phyloP scores from a whole-genome alignment of 208 protist species.

The Leishmania major region DNA sequence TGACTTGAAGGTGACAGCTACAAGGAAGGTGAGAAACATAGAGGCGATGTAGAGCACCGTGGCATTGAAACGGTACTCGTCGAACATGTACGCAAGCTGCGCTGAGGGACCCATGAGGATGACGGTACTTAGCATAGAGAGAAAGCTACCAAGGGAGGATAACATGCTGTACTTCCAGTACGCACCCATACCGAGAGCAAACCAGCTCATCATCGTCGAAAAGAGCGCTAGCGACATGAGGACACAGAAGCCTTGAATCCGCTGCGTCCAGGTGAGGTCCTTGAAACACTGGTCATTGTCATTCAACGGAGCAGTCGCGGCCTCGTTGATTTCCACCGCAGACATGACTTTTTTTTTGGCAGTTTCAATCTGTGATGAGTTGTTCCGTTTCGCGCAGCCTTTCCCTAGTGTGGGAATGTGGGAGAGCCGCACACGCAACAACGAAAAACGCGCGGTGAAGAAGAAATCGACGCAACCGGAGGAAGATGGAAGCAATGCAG shows the following conservation, averaged over 20 bases:
- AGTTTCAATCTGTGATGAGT: too few species aligned
- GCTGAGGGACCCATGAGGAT: constrained; percentile 85
- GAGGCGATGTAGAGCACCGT: constrained; percentile 76
- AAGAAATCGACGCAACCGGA: background rate
- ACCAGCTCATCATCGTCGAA: constrained; percentile 78
- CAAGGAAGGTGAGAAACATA: constrained; percentile 70
- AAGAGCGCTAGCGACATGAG: constrained; percentile 81
- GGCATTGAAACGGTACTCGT: constrained; percentile 74
- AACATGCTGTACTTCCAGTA: constrained; percentile 91
- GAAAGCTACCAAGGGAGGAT: constrained; percentile 71
- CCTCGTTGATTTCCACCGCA: constrained; percentile 34
- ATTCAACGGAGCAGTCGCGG: constrained; percentile 22
- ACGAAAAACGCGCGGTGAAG: background rate
- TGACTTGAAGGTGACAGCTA: constrained; percentile 66
- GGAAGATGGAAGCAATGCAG: background rate
- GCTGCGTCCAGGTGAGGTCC: constrained; percentile 74
- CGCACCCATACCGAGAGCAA: constrained; percentile 69
- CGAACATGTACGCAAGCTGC: constrained; percentile 91
- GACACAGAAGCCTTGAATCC: constrained; percentile 83
- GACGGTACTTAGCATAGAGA: constrained; percentile 80
- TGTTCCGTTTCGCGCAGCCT: background rate
- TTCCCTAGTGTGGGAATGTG: background rate
- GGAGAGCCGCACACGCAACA: background rate
- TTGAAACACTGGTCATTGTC: constrained; percentile 73
- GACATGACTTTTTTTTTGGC: constrained; percentile 11